These are phyloP conservation scores for Barnettozyma pratensis DNA, from an alignment of 805 yeast species.

Conservation along the genomic window DNA sequence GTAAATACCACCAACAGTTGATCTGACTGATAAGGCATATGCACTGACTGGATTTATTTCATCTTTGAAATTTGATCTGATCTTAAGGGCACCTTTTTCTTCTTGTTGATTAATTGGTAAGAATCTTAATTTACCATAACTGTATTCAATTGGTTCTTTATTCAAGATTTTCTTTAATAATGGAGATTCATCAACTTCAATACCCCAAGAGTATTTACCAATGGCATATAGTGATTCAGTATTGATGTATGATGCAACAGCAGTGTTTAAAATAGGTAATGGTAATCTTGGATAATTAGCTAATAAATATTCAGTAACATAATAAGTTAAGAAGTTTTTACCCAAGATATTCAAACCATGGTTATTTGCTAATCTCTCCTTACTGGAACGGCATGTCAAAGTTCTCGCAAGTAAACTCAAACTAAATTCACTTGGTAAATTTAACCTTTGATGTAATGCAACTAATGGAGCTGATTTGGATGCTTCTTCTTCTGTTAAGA, in stretches of 20 bases:
- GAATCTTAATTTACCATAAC: constrained; percentile 66
- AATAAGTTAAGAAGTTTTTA: constrained; percentile 65
- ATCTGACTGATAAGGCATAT: constrained; percentile 66
- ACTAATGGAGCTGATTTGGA: constrained; percentile 62
- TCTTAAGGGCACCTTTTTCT: constrained; percentile 49
- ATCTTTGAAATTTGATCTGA: constrained; percentile 27
- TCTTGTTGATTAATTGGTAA: constrained; percentile 26
- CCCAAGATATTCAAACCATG: constrained; percentile 81
- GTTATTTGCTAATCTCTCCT: constrained; percentile 56
- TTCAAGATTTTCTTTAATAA: constrained; percentile 61
- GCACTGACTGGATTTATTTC: constrained; percentile 29
- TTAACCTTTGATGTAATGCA: constrained; percentile 74
- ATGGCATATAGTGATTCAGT: constrained; percentile 57
- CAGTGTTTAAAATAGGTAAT: constrained; percentile 64
- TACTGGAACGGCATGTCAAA: constrained; percentile 52
- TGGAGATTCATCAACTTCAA: constrained; percentile 65
- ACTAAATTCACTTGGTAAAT: constrained; percentile 52
- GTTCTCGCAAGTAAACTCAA: constrained; percentile 74
- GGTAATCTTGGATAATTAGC: constrained; percentile 89
- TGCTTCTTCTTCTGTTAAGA: constrained; percentile 45
- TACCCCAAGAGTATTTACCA: constrained; percentile 78
- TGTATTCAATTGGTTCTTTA: constrained; percentile 61
- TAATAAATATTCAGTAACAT: constrained; percentile 68
- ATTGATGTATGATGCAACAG: constrained; percentile 73
- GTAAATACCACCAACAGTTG: constrained; percentile 79